Base-by-base conservation (phyloP, 2,329 filamentous ascomycete species). In the Colletotrichum sp. region DNA sequence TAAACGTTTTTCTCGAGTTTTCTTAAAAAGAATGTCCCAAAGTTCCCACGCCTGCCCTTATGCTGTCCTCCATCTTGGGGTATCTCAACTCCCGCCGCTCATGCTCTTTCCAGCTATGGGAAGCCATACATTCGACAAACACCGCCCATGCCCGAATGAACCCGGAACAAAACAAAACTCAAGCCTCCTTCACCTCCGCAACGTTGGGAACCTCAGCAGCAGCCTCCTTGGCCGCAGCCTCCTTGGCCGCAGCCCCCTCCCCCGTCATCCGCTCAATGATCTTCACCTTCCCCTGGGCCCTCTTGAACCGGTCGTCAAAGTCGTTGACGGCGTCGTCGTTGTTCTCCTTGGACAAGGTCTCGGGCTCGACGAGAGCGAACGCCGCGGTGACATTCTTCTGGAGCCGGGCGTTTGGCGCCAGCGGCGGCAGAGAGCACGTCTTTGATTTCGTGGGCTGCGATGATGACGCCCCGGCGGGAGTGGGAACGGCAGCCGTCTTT, bases 241-340 rank as follows among this genome's bases (percentile, higher is more conserved):
- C 59, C 79, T 87, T n/a, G 43, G 27, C 8, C 7, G 47, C 16
- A 3, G 21, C 18, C 4, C 47, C 59, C 79, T 87, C 87, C 0
- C 86, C 86, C 2, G 89, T 79, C 77, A 94, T 91, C 74, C 92
- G 92, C 82, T 97, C 93, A 58, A 98, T 92, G 61, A 99, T 90
- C 83, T 96, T 98, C 2, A 91, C 90, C 82, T 98, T 98, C 5
- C 93, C 93, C 77, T 92, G 90, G 6, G 95, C 96, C 76, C 94
- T 90, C 84, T 96, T 97, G 51, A 98, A 81, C 15, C 96, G 89
- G 81, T 98, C 95, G 79, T 99, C 97, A 79, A 98, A 96, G 79
- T 98, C 96, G 65, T 93, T 93, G 27, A 99, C 95, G 1, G 93
- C 93, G 61, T 98, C 95, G 80, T 98, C 96, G 6, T 91, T 93